Conservation (phyloP, 208 protist species). For the Trypanosoma platydactyli region DNA sequence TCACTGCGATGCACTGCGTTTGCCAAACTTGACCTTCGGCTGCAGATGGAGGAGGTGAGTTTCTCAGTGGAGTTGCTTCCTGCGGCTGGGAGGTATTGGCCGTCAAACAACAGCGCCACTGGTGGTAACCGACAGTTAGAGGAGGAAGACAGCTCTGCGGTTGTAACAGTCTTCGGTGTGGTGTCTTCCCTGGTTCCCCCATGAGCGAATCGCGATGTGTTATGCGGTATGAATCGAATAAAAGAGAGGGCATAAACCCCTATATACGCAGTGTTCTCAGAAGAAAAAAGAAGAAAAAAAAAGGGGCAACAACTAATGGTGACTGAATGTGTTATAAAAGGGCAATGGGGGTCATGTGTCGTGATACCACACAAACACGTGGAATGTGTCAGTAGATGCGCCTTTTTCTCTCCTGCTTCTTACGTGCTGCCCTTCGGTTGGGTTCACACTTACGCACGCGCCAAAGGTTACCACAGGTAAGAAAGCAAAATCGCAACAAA, state of each 20-base stretch:
- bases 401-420: not conserved
- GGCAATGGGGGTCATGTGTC: not conserved
- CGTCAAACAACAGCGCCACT: constrained; percentile 12
- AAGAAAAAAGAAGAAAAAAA: constrained; percentile 17
- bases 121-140: constrained; percentile 42
- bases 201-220: too few species aligned
- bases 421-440: too few species aligned
- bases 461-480: too few species aligned
- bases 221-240: not conserved
- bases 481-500: too few species aligned
- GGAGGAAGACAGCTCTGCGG: constrained; percentile 30
- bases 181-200: constrained; percentile 1
- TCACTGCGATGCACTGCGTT: constrained; percentile 30
- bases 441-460: too few species aligned
- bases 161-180: not conserved
- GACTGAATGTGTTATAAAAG: not conserved
- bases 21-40: constrained; percentile 33
- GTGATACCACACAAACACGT: not conserved
- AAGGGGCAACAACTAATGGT: too few species aligned
- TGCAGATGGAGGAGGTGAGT: constrained; percentile 61
- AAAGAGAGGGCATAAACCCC: constrained; percentile 14
- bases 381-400: constrained; percentile 20
- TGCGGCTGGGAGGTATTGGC: not conserved
- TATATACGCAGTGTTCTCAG: too few species aligned
- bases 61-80: constrained; percentile 39